phyloP scores from a whole-genome alignment of 345 rosid genomes.

The Salix koriyanagi region DNA sequence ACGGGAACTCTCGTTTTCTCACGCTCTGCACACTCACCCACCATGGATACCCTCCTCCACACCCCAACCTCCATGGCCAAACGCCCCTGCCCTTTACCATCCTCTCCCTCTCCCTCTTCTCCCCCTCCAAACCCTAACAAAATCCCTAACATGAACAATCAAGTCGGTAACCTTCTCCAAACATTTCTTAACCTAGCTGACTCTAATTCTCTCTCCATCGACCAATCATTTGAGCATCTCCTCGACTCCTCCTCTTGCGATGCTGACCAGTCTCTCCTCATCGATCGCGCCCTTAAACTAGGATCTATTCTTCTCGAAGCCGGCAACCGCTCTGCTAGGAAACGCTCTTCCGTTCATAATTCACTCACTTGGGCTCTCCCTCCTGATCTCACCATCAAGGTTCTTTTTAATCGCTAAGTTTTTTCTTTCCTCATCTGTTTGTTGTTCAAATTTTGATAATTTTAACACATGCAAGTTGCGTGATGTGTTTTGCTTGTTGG shows the following conservation, averaged over 20 bases:
- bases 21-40: conserved; percentile 18
- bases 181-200: conserved; percentile 47
- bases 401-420: conserved; percentile 2
- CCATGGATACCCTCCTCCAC: conserved; percentile 46
- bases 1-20: background rate
- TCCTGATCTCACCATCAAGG: conserved; percentile 76
- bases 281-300: conserved; percentile 58
- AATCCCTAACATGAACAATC: conserved; percentile 15
- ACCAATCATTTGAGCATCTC: conserved; percentile 55
- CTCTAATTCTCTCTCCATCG: conserved; percentile 45
- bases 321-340: conserved; percentile 57
- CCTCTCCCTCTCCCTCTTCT: background rate
- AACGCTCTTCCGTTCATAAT: conserved; percentile 65
- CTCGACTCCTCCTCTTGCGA: conserved; percentile 53
- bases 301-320: conserved; percentile 59
- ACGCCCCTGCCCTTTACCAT: conserved; percentile 46
- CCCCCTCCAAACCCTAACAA: conserved; percentile 13
- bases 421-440: background rate
- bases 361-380: conserved; percentile 66
- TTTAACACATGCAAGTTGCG: background rate
- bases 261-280: conserved; percentile 49
- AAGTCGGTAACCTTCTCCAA: conserved; percentile 45
- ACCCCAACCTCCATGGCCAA: conserved; percentile 50
- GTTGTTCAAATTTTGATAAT: background rate
- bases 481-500: background rate